Percentiles rank a stretch among this genome's conserved stretches.
Evolutionary conservation across 2,329 filamentous ascomycete genomes (phyloP).

Genomic region (Amesomyces nigricolor): DNA sequence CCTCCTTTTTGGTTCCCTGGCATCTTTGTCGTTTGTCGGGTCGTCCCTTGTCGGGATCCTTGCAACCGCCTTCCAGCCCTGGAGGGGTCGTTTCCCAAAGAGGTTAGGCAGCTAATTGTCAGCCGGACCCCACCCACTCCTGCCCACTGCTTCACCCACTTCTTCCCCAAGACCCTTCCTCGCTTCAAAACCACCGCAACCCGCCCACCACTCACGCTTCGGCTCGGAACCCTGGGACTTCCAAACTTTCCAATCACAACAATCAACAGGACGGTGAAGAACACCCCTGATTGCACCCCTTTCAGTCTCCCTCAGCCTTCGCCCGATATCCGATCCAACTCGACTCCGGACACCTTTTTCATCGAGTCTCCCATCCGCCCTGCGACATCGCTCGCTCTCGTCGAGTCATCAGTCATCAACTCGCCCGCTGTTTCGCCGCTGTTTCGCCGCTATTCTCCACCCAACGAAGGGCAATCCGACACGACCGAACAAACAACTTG

Average conservation of each 20-base stretch:
- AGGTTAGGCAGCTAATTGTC: slow-evolving; percentile 15
- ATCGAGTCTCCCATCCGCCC: background rate
- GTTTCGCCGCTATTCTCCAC: slow-evolving; percentile 5
- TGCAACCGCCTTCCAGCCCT: slow-evolving; percentile 2
- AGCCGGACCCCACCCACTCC: slow-evolving; percentile 13
- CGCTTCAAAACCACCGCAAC: background rate
- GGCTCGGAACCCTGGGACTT: too few relatives aligned
- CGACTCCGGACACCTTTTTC: background rate
- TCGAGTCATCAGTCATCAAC: background rate
- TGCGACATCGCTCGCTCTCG: slow-evolving; percentile 6
- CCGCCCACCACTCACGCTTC: too few relatives aligned
- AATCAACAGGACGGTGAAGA: too few relatives aligned
- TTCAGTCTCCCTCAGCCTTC: background rate
- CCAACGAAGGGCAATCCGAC: slow-evolving; percentile 16
- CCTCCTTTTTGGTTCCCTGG: too few relatives aligned
- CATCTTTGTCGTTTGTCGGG: slow-evolving; percentile 6
- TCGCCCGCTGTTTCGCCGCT: slow-evolving; percentile 2
- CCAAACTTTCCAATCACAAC: too few relatives aligned
- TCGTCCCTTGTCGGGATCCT: slow-evolving; percentile 4
- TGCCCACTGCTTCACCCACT: background rate
- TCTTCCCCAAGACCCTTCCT: slow-evolving; percentile 5
- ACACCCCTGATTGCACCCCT: too few relatives aligned
- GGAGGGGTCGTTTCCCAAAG: slow-evolving; percentile 14
- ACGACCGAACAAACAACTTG: background rate
- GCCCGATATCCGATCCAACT: background rate